Base-by-base conservation (phyloP, 306 rosid genomes). In the Cucurbita moschata region DNA sequence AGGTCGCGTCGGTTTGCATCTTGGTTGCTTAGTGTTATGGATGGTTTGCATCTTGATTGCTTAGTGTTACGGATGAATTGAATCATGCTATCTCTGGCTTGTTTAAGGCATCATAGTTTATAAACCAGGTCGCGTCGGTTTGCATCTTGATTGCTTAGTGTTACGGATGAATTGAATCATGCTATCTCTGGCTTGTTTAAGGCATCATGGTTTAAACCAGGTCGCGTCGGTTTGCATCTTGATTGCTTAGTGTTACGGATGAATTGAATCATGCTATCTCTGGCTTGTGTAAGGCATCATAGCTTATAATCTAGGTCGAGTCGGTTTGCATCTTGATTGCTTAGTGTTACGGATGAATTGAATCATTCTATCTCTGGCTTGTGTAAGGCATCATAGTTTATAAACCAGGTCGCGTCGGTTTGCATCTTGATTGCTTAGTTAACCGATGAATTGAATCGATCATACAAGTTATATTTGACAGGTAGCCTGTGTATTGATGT, bases 401-500 rank as follows among this genome's bases (percentile, higher is more conserved):
- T 63, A 1, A 38, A 16, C 11, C 10, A 62, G 68, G 16, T 11
- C 4, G 63, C 7, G 4, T 57, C 2, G 7, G 65, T 13, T 30
- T 59, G 40, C 16, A 10, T 62, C 19, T 62, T 64, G 30, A n/a
- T 44, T 67, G 52, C 37, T 18, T 43, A 18, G 53, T 19, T 43
- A 44, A 10, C 21, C 9, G 14, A 37, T 23, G 39, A 12, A 51
- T 21, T 55, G 52, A 47, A 26, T 69, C 44, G 49, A 68, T 44
- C 18, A 5, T 39, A 18, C 14, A 65, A 40, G 38, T 46, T 67
- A 21, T 26, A 68, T 47, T 16, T 71, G 62, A 18, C 65, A 86
- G 89, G 84, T 81, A 35, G 76, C 87, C 57, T 83, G 87, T 69
- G 85, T 86, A 61, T 75, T 83, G 82, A 83, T 83, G 89, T 81